phyloP scores from a whole-genome alignment of 768 basidiomycete genomes.

The Rhodotorula toruloides region DNA sequence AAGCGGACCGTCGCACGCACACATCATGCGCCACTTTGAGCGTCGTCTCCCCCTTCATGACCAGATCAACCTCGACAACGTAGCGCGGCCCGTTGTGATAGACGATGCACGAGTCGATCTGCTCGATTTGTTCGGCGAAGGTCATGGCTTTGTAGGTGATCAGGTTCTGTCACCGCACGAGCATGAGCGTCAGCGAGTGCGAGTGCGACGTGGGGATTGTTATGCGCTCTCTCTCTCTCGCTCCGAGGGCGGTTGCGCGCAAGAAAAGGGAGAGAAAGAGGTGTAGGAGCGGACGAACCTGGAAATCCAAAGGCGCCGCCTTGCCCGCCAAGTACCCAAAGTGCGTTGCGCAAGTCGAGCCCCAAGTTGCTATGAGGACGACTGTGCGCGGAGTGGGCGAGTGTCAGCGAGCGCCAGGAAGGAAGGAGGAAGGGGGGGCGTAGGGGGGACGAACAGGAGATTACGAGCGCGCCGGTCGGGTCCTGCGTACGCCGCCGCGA shows the following conservation, averaged over 20 bases:
- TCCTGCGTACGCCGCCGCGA: constrained; percentile 31
- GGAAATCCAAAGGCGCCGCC: constrained; percentile 83
- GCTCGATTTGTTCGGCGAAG: constrained; percentile 76
- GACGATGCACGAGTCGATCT: constrained; percentile 85
- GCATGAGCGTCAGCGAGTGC: not conserved
- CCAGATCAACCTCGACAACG: constrained; percentile 85
- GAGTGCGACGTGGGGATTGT: not conserved
- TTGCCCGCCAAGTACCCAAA: constrained; percentile 85
- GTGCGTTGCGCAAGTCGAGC: constrained; percentile 66
- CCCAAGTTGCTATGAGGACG: constrained; percentile 68
- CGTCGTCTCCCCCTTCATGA: constrained; percentile 81
- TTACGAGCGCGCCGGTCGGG: constrained; percentile 46
- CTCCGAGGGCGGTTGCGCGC: no score
- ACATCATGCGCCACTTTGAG: constrained; percentile 59
- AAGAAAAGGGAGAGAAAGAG: constrained; percentile 7
- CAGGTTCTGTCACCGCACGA: constrained; percentile 53
- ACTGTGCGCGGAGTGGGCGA: constrained; percentile 21
- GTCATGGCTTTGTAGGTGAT: constrained; percentile 89
- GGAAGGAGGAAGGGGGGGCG: no score
- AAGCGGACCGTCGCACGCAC: not conserved
- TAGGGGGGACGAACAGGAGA: constrained; percentile 43
- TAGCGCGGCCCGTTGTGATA: constrained; percentile 65
- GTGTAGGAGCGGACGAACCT: constrained; percentile 41
- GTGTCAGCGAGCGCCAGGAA: constrained; percentile 1
- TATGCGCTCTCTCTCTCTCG: no score